These are phyloP conservation scores for Dendrothele bispora DNA, from an alignment of 768 basidiomycete genomes.

Conservation along the genomic window DNA sequence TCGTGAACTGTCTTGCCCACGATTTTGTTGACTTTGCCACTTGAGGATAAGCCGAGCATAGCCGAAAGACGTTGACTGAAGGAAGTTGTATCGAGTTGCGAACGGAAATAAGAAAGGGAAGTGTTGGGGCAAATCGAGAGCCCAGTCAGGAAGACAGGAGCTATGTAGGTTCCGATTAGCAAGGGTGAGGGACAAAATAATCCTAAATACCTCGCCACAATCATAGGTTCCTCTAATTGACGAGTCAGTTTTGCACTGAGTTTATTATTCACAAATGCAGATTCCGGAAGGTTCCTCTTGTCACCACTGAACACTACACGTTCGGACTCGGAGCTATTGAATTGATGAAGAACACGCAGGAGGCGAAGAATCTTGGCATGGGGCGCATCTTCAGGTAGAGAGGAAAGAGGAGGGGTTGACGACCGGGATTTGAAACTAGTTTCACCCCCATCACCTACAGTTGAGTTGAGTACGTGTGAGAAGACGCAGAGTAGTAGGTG, in stretches of 20 bases:
- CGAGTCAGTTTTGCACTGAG: conserved; percentile 96
- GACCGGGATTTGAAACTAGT: conserved; percentile 52
- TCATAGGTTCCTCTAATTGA: conserved; percentile 98
- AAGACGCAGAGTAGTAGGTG: background rate
- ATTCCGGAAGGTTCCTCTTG: conserved; percentile 66
- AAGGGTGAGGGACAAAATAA: background rate
- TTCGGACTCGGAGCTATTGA: conserved; percentile 76
- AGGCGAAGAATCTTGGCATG: conserved; percentile 91
- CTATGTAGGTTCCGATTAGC: conserved; percentile 35
- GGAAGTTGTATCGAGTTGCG: conserved; percentile 93
- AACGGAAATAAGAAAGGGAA: conserved; percentile 99
- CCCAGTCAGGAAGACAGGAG: conserved; percentile 97
- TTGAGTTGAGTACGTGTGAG: conserved; percentile 18
- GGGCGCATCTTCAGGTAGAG: conserved; percentile 79
- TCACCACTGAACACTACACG: conserved; percentile 49
- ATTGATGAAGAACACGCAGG: conserved; percentile 80
- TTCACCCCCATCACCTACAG: conserved; percentile 42
- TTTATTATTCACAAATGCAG: conserved; percentile 96
- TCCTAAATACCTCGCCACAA: conserved; percentile 82
- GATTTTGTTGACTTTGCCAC: conserved; percentile 87
- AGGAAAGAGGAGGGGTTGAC: conserved; percentile 69
- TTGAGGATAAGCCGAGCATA: conserved; percentile 94
- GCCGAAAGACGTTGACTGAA: conserved; percentile 97
- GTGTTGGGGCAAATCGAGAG: conserved; percentile 90
- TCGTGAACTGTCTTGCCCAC: conserved; percentile 73